Conservation (phyloP, 108 stramenopile genomes). For the Aureococcus anophagefferens region DNA sequence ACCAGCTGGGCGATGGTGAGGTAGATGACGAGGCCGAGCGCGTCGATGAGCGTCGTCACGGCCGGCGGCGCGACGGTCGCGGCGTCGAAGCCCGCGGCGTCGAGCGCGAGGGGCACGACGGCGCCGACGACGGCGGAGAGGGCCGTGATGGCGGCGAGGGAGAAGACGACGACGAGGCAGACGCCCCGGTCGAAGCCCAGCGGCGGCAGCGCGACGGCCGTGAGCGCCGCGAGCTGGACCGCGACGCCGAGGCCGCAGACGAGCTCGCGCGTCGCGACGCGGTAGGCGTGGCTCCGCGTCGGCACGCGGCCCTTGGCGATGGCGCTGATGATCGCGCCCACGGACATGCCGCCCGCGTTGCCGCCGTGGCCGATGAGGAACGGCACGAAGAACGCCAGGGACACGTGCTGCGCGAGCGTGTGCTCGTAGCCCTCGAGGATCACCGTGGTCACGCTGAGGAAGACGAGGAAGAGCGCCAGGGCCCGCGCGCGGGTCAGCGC, state of each 20-base stretch:
- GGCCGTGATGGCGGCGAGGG: constrained; percentile 62
- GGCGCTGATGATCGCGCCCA: constrained; percentile 69
- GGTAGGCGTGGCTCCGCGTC: constrained; percentile 45
- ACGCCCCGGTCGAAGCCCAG: constrained; percentile 72
- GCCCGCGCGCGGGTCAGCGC: constrained; percentile 62
- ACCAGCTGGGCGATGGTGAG: constrained; percentile 70
- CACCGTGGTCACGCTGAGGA: constrained; percentile 61
- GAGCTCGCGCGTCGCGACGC: constrained; percentile 58
- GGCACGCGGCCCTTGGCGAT: constrained; percentile 50
- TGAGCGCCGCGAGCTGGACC: constrained; percentile 45
- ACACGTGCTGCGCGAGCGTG: constrained; percentile 68
- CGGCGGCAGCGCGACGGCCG: constrained; percentile 58
- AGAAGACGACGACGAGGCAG: constrained; percentile 53
- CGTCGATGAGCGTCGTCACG: constrained; percentile 83
- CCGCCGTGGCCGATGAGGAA: constrained; percentile 78
- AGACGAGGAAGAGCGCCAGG: constrained; percentile 64
- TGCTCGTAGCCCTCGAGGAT: constrained; percentile 82
- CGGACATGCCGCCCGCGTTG: constrained; percentile 75
- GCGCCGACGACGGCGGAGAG: constrained; percentile 68
- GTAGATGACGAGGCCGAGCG: constrained; percentile 66
- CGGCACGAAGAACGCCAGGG: constrained; percentile 76
- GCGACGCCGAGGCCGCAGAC: constrained; percentile 59
- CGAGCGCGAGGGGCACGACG: constrained; percentile 62
- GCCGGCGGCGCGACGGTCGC: constrained; percentile 75
- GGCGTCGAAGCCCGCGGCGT: constrained; percentile 61